Base-by-base conservation (phyloP, 176 grass and related monocot species). In the Luzula sylvatica region DNA sequence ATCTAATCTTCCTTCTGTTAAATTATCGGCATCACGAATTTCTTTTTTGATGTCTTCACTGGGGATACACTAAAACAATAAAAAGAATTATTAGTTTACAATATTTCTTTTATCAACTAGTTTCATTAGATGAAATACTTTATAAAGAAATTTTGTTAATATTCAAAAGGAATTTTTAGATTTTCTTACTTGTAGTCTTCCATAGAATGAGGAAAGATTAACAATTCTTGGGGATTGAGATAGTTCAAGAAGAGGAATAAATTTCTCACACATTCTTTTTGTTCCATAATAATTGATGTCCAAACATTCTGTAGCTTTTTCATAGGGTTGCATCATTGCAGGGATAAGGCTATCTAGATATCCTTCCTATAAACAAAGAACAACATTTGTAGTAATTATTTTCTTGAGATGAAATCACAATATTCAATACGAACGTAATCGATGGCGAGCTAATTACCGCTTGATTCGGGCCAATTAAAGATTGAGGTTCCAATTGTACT, bases 211-310 rank as follows among this genome's bases (percentile, higher is more conserved):
- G 16, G 75, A 39, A 18, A 83, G 52, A 8, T 77, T 83, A 18
- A 89, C 68, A 7, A 89, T 66, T 21, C 52, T 80, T 5, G 67
- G 71, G 2, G 65, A 69, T 1, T 53, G 8, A 20, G 79, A 80
- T 12, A 50, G 62, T 2, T 51, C 71, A 3, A 89, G 75, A 13
- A 89, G 68, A n/a, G n/a, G n/a, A n/a, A n/a, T n/a, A n/a, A n/a
- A n/a, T n/a, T n/a, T n/a, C n/a, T n/a, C n/a, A n/a, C 25, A 73
- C 4, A 83, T 72, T 5, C 50, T 43, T 30, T 78, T 83, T 0
- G 41, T 48, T 15, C 83, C 83, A n/a, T 78, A 67, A 47, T 75
- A 87, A 42, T 87, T 82, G 2, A 67, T 87, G 11, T 50, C 15
- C 12, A 82, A 1, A 5, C 78, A 64, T 32, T 41, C 11, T 57